Evolutionary conservation across 345 rosid species (phyloP), one percentile per base, ranked within the genome.

Genomic region (Acer campestre): DNA sequence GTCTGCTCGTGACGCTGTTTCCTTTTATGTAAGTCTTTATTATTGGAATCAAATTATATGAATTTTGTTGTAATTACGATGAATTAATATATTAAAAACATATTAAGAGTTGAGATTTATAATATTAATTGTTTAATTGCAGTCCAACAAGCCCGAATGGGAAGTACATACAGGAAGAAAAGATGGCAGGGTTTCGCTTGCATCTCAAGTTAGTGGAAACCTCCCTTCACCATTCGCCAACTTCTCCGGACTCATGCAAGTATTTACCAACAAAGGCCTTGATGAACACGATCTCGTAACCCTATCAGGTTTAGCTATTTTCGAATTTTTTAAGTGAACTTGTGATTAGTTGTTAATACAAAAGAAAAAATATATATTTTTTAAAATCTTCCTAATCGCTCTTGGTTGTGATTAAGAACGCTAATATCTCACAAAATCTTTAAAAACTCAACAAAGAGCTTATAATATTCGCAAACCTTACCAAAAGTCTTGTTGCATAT

Each of bases 1-100:
- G 61, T 88, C 95, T 10, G 86, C 95, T 63, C 77, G 91, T 16
- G 93, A 93, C 78, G 89, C 95, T 1, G 89, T 89, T 67, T 86
- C 89, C 4, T 84, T 79, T 51, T 82, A 31, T 31, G 95, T 92
- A 82, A 78, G 51, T 11, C 7, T 25, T 14, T 42, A 35, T 35
- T 4, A 35, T 35, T 35, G 38, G 38, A 4, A 35, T 35, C 38
- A 35, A 35, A 35, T 35, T 35, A 35, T 4, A 35, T 35, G 38
- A 35, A 35, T 35, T 35, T 35, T 35, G 38, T 35, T 6, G 38
- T 35, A 35, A 31, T 31, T 31, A 31, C 35, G 2, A 2, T 31
- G 35, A 31, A 31, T 31, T 29, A 29, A 29, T 1, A 2, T 29
- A 29, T 29, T 29, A 31, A 31, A 31, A 31, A 31, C 35, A 31